These are phyloP conservation scores for Hymenoscyphus linearis DNA, from an alignment of 2,329 filamentous ascomycete species.

Conservation along the genomic window DNA sequence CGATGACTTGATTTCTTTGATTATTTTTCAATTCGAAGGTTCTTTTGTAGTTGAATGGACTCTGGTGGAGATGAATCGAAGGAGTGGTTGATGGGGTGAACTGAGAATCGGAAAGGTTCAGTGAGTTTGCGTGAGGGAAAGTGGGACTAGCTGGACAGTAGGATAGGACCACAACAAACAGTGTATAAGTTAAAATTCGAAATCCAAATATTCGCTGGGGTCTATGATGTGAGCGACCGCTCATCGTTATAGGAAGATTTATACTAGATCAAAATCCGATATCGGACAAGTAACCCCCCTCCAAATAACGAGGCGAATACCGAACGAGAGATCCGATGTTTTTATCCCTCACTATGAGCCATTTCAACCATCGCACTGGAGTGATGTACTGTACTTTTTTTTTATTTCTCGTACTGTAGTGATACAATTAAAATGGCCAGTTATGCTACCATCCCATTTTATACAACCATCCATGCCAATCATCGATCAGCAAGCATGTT, in stretches of 20 bases:
- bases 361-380: background rate
- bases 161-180: no score
- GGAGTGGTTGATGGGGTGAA: no score
- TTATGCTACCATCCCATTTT: conserved; percentile 2
- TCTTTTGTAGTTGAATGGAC: no score
- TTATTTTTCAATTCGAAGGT: background rate
- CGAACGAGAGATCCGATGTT: background rate
- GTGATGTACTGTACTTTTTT: background rate
- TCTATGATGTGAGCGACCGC: background rate
- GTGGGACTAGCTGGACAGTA: no score
- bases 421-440: background rate
- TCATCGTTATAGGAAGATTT: background rate
- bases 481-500: conserved; percentile 82
- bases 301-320: background rate
- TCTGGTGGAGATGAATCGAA: no score
- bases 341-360: background rate
- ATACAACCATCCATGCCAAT: conserved; percentile 13
- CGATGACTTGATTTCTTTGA: background rate
- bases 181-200: no score
- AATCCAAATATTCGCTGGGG: no score
- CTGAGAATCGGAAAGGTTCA: no score
- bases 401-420: background rate
- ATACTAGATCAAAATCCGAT: background rate
- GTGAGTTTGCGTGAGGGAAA: no score
- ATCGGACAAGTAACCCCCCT: background rate